Evolutionary conservation across 768 basidiomycete species (phyloP).

Genomic region (Hericium coralloides): DNA sequence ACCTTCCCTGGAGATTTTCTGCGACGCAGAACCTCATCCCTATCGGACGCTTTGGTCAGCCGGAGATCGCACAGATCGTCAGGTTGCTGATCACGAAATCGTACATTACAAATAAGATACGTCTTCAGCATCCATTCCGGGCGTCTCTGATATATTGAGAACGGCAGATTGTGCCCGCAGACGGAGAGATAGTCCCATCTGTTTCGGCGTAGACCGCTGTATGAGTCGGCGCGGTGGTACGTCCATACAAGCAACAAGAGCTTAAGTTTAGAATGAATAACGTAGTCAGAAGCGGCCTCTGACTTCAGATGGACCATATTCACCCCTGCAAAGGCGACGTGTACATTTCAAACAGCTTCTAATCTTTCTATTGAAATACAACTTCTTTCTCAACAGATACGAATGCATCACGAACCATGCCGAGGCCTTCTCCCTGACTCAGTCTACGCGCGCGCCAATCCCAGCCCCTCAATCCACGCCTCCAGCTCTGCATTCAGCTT

Average conservation of each 20-base stretch:
- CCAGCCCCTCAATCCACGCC: neutral
- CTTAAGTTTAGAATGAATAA: too few relatives aligned
- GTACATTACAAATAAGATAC: slow-evolving; percentile 51
- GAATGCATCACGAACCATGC: too few relatives aligned
- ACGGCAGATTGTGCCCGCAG: slow-evolving; percentile 10
- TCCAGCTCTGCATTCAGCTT: slow-evolving; percentile 20
- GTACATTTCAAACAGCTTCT: too few relatives aligned
- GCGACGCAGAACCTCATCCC: slow-evolving; percentile 34
- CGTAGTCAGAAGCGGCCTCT: too few relatives aligned
- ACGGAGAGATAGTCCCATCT: slow-evolving; percentile 13
- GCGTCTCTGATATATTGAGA: neutral
- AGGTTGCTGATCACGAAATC: slow-evolving; percentile 39
- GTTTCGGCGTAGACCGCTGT: slow-evolving; percentile 1
- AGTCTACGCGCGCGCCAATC: too few relatives aligned
- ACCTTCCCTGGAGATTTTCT: neutral
- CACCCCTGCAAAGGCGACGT: too few relatives aligned
- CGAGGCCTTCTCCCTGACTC: too few relatives aligned
- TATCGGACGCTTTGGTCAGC: slow-evolving; percentile 40
- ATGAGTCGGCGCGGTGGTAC: too few relatives aligned
- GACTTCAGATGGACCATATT: too few relatives aligned
- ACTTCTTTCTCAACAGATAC: too few relatives aligned
- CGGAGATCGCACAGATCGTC: slow-evolving; percentile 41
- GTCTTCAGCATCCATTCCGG: neutral
- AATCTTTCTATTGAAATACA: too few relatives aligned
- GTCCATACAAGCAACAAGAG: too few relatives aligned